Percentiles rank a stretch among this genome's conserved stretches.
Conservation (phyloP, 257 asterid genomes). For the Eucommia ulmoides region DNA sequence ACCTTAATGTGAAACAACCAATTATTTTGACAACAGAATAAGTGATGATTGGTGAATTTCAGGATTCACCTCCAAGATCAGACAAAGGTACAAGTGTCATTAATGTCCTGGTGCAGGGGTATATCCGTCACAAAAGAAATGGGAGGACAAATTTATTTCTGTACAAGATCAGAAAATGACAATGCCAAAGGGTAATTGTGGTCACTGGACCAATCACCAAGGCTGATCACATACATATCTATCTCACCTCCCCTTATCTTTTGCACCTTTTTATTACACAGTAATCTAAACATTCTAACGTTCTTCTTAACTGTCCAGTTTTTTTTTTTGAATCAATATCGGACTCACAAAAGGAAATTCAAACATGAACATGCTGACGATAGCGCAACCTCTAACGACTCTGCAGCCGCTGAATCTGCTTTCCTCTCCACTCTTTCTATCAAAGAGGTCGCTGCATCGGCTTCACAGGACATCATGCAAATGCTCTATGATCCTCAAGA, state of each 20-base stretch:
- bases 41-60: no score
- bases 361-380: constrained; percentile 15
- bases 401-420: constrained; percentile 12
- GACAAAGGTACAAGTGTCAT: not conserved
- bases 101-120: not conserved
- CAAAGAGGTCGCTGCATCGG: constrained; percentile 14
- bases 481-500: constrained; percentile 20
- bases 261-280: not conserved
- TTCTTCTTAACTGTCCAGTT: no score
- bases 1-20: no score
- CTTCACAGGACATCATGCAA: constrained; percentile 11
- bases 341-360: not conserved
- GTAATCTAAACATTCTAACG: no score
- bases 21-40: no score
- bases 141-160: not conserved
- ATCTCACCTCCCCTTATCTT: not conserved
- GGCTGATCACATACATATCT: not conserved
- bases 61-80: no score
- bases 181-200: not conserved
- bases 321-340: not conserved
- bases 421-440: constrained; percentile 11
- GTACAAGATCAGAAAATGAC: not conserved
- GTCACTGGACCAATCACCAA: not conserved
- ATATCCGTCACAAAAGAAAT: not conserved
- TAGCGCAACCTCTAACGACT: constrained; percentile 12